Conservation (phyloP, 202 grass and related monocot species). For the Digitaria exilis region DNA sequence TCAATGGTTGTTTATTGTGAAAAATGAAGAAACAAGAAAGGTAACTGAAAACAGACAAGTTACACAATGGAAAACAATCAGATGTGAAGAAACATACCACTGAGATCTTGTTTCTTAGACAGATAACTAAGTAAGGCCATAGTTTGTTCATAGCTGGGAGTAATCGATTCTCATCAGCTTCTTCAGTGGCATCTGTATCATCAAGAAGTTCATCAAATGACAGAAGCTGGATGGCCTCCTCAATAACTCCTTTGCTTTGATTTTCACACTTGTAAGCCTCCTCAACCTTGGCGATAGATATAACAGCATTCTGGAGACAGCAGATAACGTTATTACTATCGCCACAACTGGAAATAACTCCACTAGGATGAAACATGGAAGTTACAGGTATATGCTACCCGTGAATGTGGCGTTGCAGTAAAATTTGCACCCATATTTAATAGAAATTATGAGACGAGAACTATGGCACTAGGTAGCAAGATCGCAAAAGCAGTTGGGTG, state of each 20-base stretch:
- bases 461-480: slow-evolving; percentile 17
- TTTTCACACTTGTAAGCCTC: slow-evolving; percentile 86
- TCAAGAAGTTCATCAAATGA: slow-evolving; percentile 74
- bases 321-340: slow-evolving; percentile 14
- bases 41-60: slow-evolving; percentile 10
- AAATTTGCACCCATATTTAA: slow-evolving; percentile 1
- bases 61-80: slow-evolving; percentile 8
- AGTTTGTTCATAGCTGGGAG: slow-evolving; percentile 96
- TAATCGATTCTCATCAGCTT: slow-evolving; percentile 84
- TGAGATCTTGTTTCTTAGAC: slow-evolving; percentile 92
- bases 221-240: slow-evolving; percentile 68
- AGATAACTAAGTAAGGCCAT: slow-evolving; percentile 89
- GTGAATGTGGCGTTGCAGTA: background rate
- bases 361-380: slow-evolving; percentile 14
- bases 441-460: slow-evolving; percentile 27
- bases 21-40: slow-evolving; percentile 10
- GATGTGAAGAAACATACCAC: slow-evolving; percentile 56
- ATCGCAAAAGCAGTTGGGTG: slow-evolving; percentile 1
- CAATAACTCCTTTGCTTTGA: slow-evolving; percentile 68
- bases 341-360: slow-evolving; percentile 19
- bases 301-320: slow-evolving; percentile 55
- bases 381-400: slow-evolving; percentile 20
- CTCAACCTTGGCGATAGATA: slow-evolving; percentile 81
- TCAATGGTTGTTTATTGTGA: background rate
- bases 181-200: slow-evolving; percentile 54